Base-by-base conservation (phyloP, 345 rosid genomes). In the Lepidium africanum region DNA sequence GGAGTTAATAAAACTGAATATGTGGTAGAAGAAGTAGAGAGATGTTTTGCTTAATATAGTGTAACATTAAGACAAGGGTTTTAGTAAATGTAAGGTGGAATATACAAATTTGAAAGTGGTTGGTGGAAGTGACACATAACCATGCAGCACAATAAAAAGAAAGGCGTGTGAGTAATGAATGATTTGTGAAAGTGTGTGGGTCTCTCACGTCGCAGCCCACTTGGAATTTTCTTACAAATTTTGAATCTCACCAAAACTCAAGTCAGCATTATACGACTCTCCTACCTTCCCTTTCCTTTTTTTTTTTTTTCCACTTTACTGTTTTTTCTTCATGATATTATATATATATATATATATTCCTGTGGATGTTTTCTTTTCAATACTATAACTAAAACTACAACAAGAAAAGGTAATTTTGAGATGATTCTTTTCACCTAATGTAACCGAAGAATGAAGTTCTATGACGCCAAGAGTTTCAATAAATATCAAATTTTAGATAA, bases 211-310 rank as follows among this genome's bases (percentile, higher is more conserved):
- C 63, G 69, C 51, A 66, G 40, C 73, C 69, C 69, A 74, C 73
- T 74, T 67, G 68, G 69, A 61, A 60, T 67, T 74, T 74, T 74
- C 38, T 30, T 67, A 67, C 48, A 67, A 67, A 43, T 42, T 30
- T 45, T 52, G 73, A 52, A 74, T 25, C 9, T 38, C 35, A 60
- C 62, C 62, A 19, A 52, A 59, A 45, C 73, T 67, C 58, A 74
- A 74, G 73, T 74, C 78, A 74, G 78, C 73, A 38, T 60, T 60
- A 36, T 45, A 74, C 69, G 58, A 67, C 69, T 60, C 59, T 68
- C 47, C 74, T 58, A 74, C 68, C 39, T 60, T 62, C 59, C 47
- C 30, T 59, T 45, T 21, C 17, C 33, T 56, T 53, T 43, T 70
- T 17, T 46, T 19, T 10, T 21, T 2, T 21, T 13, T 21, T 21